phyloP scores from a whole-genome alignment of 2,329 filamentous ascomycete species.

The Ophiostoma sp. region DNA sequence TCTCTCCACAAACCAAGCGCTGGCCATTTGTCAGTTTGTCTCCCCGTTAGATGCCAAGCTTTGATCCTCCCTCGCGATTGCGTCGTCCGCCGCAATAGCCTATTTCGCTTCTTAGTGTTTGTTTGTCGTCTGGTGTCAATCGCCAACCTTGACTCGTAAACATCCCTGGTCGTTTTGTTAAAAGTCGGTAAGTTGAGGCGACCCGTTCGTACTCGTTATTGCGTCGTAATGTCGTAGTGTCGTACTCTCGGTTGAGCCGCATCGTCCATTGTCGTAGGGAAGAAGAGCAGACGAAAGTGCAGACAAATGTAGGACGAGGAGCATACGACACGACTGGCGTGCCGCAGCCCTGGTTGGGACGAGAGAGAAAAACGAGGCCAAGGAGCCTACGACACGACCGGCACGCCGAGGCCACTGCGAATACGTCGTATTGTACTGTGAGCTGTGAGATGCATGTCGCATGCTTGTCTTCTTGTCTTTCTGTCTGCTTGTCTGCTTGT shows the following conservation, averaged over 20 bases:
- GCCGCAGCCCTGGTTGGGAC: neutral
- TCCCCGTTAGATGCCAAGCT: neutral
- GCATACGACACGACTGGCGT: conserved; percentile 6
- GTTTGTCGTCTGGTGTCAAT: neutral
- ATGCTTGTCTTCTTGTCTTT: too few relatives aligned
- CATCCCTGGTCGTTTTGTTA: neutral
- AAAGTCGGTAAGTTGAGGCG: too few relatives aligned
- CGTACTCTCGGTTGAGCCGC: conserved; percentile 2
- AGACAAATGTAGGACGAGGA: neutral
- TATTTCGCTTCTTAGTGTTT: neutral
- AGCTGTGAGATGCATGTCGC: too few relatives aligned
- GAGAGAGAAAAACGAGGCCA: neutral
- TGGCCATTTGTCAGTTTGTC: neutral
- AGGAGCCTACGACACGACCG: neutral
- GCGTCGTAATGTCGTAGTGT: neutral
- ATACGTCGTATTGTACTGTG: too few relatives aligned
- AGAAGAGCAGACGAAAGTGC: neutral
- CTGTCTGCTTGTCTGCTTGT: too few relatives aligned
- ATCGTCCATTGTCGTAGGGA: neutral
- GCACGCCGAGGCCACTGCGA: neutral
- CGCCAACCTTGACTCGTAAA: neutral
- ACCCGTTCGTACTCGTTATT: too few relatives aligned
- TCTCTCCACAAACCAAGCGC: neutral
- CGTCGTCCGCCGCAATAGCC: neutral
- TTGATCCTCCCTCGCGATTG: neutral